Percentiles rank a stretch among this genome's conserved stretches.
Evolutionary conservation across 2,329 filamentous ascomycete species (phyloP).

Genomic region (Cadophora malorum): DNA sequence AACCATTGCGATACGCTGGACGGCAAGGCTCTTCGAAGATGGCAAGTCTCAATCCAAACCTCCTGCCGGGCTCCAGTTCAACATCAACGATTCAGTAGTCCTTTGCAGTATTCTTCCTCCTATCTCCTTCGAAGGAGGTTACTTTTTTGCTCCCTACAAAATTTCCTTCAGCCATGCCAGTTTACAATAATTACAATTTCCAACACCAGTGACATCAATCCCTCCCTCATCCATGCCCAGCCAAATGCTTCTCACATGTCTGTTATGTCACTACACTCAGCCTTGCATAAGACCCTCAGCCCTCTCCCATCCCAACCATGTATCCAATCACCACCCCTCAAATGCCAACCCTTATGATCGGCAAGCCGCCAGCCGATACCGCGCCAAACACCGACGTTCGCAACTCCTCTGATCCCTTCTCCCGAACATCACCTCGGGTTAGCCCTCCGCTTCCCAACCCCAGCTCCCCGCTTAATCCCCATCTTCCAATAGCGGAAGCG

Average conservation of each 20-base stretch:
- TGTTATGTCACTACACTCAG: slow-evolving; percentile 8
- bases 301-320: neutral
- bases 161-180: too few species aligned
- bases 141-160: too few species aligned
- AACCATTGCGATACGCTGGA: neutral
- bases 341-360: neutral
- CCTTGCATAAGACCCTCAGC: slow-evolving; percentile 19
- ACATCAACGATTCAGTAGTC: too few species aligned
- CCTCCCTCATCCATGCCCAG: neutral
- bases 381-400: neutral
- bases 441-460: neutral
- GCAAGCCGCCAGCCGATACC: slow-evolving; percentile 14
- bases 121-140: too few species aligned
- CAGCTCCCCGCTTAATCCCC: slow-evolving; percentile 2
- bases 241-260: neutral
- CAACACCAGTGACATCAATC: too few species aligned
- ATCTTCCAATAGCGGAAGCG: slow-evolving; percentile 17
- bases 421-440: slow-evolving; percentile 15
- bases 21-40: neutral
- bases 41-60: neutral
- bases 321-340: slow-evolving; percentile 18
- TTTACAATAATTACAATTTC: too few species aligned
- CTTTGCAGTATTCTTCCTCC: too few species aligned
- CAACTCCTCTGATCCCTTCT: slow-evolving; percentile 21
- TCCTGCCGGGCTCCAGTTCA: too few species aligned